phyloP scores from a whole-genome alignment of 2,329 filamentous ascomycete species.

The Fusarium torreyae region DNA sequence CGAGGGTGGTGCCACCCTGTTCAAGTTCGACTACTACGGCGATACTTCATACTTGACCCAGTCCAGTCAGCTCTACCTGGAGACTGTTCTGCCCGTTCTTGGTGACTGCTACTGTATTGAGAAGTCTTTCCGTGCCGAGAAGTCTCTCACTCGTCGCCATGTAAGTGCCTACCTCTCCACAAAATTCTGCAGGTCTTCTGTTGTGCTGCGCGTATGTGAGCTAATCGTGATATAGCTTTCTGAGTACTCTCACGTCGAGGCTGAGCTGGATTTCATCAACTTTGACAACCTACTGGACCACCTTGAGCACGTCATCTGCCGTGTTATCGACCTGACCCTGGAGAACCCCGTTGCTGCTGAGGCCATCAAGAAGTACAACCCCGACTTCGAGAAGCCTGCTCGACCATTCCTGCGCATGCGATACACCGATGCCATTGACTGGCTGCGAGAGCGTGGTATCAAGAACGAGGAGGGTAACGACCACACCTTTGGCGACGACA shows the following conservation, averaged over 20 bases:
- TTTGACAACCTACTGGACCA: slow-evolving; percentile 92
- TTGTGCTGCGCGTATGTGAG: background rate
- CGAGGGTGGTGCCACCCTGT: slow-evolving; percentile 92
- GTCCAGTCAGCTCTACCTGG: slow-evolving; percentile 96
- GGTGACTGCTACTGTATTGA: slow-evolving; percentile 98
- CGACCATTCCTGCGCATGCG: slow-evolving; percentile 95
- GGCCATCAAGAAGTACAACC: slow-evolving; percentile 90
- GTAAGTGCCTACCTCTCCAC: slow-evolving; percentile 19
- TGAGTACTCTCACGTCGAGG: slow-evolving; percentile 98
- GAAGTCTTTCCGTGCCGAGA: slow-evolving; percentile 98
- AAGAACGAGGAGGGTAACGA: slow-evolving; percentile 92
- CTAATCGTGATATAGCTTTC: slow-evolving; percentile 67
- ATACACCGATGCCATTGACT: slow-evolving; percentile 94
- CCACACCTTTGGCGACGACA: slow-evolving; percentile 96
- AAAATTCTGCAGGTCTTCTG: background rate
- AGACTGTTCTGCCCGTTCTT: slow-evolving; percentile 90
- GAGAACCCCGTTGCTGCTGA: slow-evolving; percentile 80
- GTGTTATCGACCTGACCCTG: slow-evolving; percentile 84
- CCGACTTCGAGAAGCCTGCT: slow-evolving; percentile 84
- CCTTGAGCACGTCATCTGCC: slow-evolving; percentile 88
- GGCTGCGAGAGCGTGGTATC: slow-evolving; percentile 92
- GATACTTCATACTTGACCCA: slow-evolving; percentile 95
- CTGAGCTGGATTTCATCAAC: slow-evolving; percentile 94
- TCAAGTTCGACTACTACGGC: slow-evolving; percentile 90
- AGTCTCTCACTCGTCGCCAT: slow-evolving; percentile 93